Conservation (phyloP, 805 yeast species). For the Candida qinlingensis region DNA sequence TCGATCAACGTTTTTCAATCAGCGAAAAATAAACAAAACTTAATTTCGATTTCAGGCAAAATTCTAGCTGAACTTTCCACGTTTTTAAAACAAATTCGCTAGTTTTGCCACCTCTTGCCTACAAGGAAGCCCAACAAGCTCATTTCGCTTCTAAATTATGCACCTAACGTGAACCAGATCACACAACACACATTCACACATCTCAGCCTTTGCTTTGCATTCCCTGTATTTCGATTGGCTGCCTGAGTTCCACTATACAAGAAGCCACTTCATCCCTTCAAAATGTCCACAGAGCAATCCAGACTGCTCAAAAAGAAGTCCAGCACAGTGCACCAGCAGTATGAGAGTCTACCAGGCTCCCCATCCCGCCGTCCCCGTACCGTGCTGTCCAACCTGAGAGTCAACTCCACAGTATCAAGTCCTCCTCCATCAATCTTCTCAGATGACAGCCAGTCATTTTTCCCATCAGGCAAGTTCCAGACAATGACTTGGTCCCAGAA, state of each 20-base stretch:
- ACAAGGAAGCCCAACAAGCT: too few species aligned
- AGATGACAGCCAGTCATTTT: slow-evolving; percentile 6
- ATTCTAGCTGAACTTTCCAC: background rate
- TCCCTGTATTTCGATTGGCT: background rate
- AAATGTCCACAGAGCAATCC: slow-evolving; percentile 6
- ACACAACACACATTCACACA: too few species aligned
- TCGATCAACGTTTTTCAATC: background rate
- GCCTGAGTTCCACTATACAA: background rate
- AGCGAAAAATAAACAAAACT: background rate
- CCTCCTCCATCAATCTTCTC: slow-evolving; percentile 12
- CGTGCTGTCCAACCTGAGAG: slow-evolving; percentile 13
- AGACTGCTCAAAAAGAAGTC: slow-evolving; percentile 11
- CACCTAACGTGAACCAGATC: too few species aligned
- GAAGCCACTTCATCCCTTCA: background rate
- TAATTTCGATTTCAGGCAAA: background rate
- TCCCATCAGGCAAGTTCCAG: slow-evolving; percentile 1
- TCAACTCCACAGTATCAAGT: background rate
- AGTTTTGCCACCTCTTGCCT: too few species aligned
- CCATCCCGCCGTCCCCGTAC: slow-evolving; percentile 18
- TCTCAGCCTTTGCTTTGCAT: background rate
- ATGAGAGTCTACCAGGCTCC: slow-evolving; percentile 11
- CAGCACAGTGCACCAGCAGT: slow-evolving; percentile 2
- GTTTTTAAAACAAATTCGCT: background rate
- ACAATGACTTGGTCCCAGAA: slow-evolving; percentile 19
- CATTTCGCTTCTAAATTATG: too few species aligned